Evolutionary conservation across 2,329 filamentous ascomycete species (phyloP), one percentile per base, ranked within the genome.

Genomic region (Colletotrichum lupini): DNA sequence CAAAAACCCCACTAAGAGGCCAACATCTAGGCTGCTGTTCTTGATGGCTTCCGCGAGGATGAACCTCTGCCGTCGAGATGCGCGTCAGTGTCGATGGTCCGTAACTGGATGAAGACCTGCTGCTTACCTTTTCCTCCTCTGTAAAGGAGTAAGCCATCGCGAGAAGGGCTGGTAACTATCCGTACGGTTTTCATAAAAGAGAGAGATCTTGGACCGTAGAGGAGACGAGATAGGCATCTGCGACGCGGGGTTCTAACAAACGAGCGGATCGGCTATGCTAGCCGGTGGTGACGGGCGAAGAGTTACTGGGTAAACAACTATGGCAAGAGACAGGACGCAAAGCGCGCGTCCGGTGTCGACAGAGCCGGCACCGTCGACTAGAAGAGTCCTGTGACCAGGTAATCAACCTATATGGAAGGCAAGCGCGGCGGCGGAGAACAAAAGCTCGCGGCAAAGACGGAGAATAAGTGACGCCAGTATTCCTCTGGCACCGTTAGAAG

Each of bases 31-130:
- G 35, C 83, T 80, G 81, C 88, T 90, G 73, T 83, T 84, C 77
- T 90, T 91, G 80, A 91, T 87, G 76, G 90, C 87, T 80, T 91
- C 89, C 69, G 85, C 87, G 68, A 91, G 84, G 73, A 90, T 82
- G 77, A 89, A 89, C 75, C 88, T 87, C 89, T 91, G 77, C n/a
- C 60, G 71, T 60, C 7, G 9, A 24, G 61, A 75, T 59, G 74
- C 74, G 56, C 71, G 67, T 56, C 58, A 55, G 58, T 52, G 49
- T 67, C 11, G 58, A 49, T 37, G 66, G 19, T 56, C 3, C 49
- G 32, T 55, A 65, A 61, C 67, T 32, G 22, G 55, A n/a, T 49
- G 65, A 66, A 69, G 68, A 73, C 49, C 30, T 63, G 55, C 81
- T 68, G 61, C 81, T 68, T 83, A 89, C 87, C 86, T 88, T 88